Percentiles rank a stretch among this genome's conserved stretches.
Conservation (phyloP, 805 yeast genomes). For the Saccharomyces jurei region DNA sequence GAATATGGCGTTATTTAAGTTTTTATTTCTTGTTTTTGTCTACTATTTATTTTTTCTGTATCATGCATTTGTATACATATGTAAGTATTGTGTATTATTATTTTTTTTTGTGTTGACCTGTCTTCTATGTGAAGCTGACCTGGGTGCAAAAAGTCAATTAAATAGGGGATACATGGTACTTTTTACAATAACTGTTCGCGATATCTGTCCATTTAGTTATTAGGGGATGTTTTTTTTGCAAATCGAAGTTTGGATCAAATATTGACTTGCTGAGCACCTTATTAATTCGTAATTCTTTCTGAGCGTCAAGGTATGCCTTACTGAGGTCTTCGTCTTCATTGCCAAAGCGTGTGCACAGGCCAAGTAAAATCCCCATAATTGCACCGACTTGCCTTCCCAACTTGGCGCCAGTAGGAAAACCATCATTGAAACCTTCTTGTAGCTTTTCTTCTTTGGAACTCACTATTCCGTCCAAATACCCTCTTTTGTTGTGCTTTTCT, state of each 20-base stretch:
- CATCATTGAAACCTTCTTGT: constrained; percentile 75
- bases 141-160: not conserved
- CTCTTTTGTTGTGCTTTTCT: constrained; percentile 66
- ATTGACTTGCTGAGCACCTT: constrained; percentile 46
- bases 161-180: constrained; percentile 9
- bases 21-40: not conserved
- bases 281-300: constrained; percentile 49
- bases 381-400: constrained; percentile 62
- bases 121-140: not conserved
- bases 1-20: constrained; percentile 4
- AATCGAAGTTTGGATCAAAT: constrained; percentile 44
- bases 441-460: constrained; percentile 57
- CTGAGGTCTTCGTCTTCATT: constrained; percentile 11
- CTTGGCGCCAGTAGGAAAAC: constrained; percentile 67
- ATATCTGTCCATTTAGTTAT: constrained; percentile 39
- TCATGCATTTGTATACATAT: not conserved
- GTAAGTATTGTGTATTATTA: not conserved
- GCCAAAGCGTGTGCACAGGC: constrained; percentile 17
- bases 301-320: constrained; percentile 32
- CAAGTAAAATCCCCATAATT: constrained; percentile 48
- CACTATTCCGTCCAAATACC: constrained; percentile 75
- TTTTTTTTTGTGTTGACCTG: not conserved
- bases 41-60: not conserved
- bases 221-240: constrained; percentile 32
- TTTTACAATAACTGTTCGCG: constrained; percentile 11